phyloP scores from a whole-genome alignment of 768 basidiomycete species.

The Lactarius hengduanensis region DNA sequence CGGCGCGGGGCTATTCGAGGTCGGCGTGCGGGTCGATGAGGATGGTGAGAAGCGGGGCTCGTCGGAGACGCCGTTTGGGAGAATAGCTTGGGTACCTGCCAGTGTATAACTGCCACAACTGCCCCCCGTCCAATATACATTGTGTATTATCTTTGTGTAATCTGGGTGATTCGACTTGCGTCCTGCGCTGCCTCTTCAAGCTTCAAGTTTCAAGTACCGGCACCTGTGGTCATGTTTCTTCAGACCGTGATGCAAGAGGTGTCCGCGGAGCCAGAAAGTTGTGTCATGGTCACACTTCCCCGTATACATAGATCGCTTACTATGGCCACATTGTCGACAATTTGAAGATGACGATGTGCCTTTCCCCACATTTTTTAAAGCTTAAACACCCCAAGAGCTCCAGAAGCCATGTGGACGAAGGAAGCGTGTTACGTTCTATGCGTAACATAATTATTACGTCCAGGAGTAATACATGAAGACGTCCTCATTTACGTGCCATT shows the following conservation, averaged over 20 bases:
- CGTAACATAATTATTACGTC: not conserved
- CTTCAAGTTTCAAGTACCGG: not conserved
- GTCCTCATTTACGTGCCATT: not conserved
- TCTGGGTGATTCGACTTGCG: not conserved
- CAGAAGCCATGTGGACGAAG: not conserved
- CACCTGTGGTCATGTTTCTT: not conserved
- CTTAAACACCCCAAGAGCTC: not conserved
- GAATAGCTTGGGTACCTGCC: constrained; percentile 43
- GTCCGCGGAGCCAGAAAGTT: not conserved
- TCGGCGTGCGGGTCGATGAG: constrained; percentile 46
- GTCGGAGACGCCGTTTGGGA: constrained; percentile 49
- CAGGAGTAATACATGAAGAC: not conserved
- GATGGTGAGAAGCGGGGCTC: constrained; percentile 34
- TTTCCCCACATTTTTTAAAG: not conserved
- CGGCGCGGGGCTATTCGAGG: constrained; percentile 49
- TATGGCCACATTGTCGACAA: not conserved
- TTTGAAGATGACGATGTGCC: not conserved
- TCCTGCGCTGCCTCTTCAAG: not conserved
- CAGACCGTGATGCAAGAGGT: not conserved
- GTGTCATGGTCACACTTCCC: not conserved
- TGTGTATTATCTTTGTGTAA: not conserved
- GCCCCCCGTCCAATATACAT: not conserved
- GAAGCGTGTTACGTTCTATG: not conserved
- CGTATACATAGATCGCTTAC: not conserved
- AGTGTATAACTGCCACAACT: not conserved